Evolutionary conservation across 2,329 filamentous ascomycete genomes (phyloP), one percentile per base, ranked within the genome.

Genomic region (Cordyceps militaris): DNA sequence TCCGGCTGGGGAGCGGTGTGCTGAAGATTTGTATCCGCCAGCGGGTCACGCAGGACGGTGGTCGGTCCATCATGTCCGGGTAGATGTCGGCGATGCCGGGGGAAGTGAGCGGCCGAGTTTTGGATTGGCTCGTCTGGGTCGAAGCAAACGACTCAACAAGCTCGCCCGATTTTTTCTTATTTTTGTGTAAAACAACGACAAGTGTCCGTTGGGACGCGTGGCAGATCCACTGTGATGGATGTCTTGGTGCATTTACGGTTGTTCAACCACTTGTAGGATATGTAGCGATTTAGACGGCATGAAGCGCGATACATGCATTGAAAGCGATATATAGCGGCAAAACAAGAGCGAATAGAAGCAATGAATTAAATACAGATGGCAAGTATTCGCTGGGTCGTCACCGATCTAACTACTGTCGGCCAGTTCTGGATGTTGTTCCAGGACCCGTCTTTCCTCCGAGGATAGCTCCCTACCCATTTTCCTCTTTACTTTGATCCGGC

Each of bases 1-100:
- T 62, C 9, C 58, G 62, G n/a, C 64, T 79, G 1, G 73, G 68
- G 0, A 69, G 74, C 50, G 67, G 70, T 1, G 66, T 76, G 4
- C 57, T 79, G 52, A 72, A 73, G 58, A 67, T 79, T 5, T 64
- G 70, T 1, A 65, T 79, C 23, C 66, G 76, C 6, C 67, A 69
- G 23, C 70, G 77, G 0, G 66, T 78, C 10, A 79, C 76, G 0
- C 63, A 63, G 7, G 77, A 79, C 60, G 76, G 77, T 0, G 77
- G 77, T 0, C 62, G 62, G 30, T 78, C 74, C 5, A 69, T 79
- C 48, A 74, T 79, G 73, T 76, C 77, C 14, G 50, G 14, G 3
- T 70, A 50, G 30, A 14, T 36, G 47, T 23, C 9, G 3, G 30
- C 10, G 8, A 36, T 21, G 10, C 10, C 4, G 5, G 3, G 23